Evolutionary conservation across 768 basidiomycete genomes (phyloP).

Genomic region (Nidula microcarpa): DNA sequence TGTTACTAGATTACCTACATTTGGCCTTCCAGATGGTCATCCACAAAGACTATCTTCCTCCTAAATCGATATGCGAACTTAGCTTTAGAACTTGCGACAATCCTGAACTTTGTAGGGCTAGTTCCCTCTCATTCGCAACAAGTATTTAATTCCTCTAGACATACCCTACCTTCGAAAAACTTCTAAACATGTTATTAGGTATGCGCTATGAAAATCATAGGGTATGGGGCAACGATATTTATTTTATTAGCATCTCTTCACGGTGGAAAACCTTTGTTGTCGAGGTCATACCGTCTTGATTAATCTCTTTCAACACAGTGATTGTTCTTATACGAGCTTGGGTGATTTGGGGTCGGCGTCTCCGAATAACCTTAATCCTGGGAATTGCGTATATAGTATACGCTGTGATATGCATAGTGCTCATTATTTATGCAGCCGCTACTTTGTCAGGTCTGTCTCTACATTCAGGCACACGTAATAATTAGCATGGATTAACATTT

Average conservation of each 20-base stretch:
- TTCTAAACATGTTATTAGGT: not conserved
- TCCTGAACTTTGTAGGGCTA: too few species aligned
- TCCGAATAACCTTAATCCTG: not conserved
- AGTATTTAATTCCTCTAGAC: too few species aligned
- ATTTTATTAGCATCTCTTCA: constrained; percentile 9
- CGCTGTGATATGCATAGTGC: constrained; percentile 3
- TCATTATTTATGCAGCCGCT: constrained; percentile 7
- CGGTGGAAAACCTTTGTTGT: constrained; percentile 1
- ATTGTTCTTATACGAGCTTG: constrained; percentile 11
- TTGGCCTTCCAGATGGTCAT: constrained; percentile 14
- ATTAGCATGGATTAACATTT: too few species aligned
- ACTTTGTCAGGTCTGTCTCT: constrained; percentile 5
- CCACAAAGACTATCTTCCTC: constrained; percentile 14
- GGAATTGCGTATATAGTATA: constrained; percentile 4
- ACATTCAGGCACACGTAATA: not conserved
- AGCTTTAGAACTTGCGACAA: constrained; percentile 1
- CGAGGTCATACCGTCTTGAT: not conserved
- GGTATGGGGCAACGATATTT: constrained; percentile 9
- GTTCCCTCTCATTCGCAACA: too few species aligned
- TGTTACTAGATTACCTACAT: constrained; percentile 8
- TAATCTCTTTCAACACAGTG: constrained; percentile 1
- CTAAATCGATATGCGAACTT: constrained; percentile 15
- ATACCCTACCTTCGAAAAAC: not conserved
- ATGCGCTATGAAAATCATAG: constrained; percentile 7
- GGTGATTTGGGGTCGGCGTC: constrained; percentile 8